A percentile compares a stretch with the other conserved stretches of the same genome.
These are phyloP conservation scores for Sporothrix globosa DNA, from an alignment of 2,329 filamentous ascomycete genomes.

Conservation along the genomic window DNA sequence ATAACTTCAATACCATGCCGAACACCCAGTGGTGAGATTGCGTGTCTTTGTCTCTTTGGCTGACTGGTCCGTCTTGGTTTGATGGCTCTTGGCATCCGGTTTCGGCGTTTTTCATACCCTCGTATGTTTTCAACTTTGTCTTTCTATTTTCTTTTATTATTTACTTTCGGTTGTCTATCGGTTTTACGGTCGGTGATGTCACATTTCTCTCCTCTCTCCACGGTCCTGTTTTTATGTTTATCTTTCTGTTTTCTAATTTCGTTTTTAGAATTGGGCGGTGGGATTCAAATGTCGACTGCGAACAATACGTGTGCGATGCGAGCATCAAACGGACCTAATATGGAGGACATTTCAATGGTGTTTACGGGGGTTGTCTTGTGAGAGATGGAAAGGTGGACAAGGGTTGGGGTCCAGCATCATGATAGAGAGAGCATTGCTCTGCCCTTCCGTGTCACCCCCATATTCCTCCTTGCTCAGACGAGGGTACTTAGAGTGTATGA, in stretches of 20 bases:
- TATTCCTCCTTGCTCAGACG: background rate
- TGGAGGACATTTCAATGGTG: background rate
- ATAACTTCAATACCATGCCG: conserved; percentile 37
- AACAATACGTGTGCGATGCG: background rate
- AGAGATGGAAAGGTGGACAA: background rate
- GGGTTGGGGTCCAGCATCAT: background rate
- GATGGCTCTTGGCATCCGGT: background rate
- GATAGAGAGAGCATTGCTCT: background rate
- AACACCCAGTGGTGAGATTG: conserved; percentile 36
- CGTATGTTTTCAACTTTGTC: background rate
- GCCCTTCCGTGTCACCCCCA: background rate
- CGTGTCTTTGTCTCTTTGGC: background rate
- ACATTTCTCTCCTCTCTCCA: background rate
- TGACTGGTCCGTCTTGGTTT: background rate
- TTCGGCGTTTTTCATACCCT: conserved; percentile 20
- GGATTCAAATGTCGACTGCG: background rate
- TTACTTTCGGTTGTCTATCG: background rate
- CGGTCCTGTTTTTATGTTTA: background rate
- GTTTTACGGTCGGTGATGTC: background rate
- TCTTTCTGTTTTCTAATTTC: background rate
- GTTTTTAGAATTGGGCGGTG: conserved; percentile 1
- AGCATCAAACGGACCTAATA: background rate
- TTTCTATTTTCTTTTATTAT: background rate
- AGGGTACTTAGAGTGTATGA: conserved; percentile 4
- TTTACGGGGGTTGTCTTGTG: background rate